phyloP scores from a whole-genome alignment of 2,329 filamentous ascomycete genomes.

The Immersiporthe knoxdaviesiana region DNA sequence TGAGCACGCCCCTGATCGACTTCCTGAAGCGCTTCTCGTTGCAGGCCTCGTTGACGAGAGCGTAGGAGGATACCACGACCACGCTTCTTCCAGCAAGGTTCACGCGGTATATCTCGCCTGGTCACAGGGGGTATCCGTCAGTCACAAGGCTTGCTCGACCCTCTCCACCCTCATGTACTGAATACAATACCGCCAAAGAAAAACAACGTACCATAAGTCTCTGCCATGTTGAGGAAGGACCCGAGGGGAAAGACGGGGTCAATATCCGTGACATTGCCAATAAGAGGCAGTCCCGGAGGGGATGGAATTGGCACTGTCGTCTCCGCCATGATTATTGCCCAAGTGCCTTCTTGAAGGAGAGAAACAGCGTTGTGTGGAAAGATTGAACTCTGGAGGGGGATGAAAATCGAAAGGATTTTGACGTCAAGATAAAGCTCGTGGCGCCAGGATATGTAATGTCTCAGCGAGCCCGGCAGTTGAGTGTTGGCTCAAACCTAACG shows the following conservation, averaged over 20 bases:
- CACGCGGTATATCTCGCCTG: slow-evolving; percentile 31
- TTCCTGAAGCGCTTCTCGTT: slow-evolving; percentile 68
- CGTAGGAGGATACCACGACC: slow-evolving; percentile 25
- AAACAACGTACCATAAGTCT: slow-evolving; percentile 66
- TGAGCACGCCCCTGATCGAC: slow-evolving; percentile 51
- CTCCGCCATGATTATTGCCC: slow-evolving; percentile 26
- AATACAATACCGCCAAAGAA: background rate
- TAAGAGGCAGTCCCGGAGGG: slow-evolving; percentile 64
- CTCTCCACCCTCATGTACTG: background rate
- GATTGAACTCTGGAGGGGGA: too few species aligned
- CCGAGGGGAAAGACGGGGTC: slow-evolving; percentile 59
- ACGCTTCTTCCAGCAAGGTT: slow-evolving; percentile 27
- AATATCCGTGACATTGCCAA: slow-evolving; percentile 69
- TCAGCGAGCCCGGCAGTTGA: background rate
- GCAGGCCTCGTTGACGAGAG: slow-evolving; percentile 62
- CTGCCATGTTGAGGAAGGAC: slow-evolving; percentile 60
- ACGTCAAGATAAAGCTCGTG: background rate
- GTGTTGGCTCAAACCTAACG: too few species aligned
- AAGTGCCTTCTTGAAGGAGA: background rate
- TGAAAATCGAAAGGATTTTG: background rate
- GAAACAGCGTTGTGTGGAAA: background rate
- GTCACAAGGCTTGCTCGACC: slow-evolving; percentile 12
- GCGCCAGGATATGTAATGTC: background rate
- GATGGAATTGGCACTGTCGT: slow-evolving; percentile 58
- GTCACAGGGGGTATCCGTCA: slow-evolving; percentile 17